Base-by-base conservation (phyloP, 2,329 filamentous ascomycete genomes). In the Colletotrichum sp. region DNA sequence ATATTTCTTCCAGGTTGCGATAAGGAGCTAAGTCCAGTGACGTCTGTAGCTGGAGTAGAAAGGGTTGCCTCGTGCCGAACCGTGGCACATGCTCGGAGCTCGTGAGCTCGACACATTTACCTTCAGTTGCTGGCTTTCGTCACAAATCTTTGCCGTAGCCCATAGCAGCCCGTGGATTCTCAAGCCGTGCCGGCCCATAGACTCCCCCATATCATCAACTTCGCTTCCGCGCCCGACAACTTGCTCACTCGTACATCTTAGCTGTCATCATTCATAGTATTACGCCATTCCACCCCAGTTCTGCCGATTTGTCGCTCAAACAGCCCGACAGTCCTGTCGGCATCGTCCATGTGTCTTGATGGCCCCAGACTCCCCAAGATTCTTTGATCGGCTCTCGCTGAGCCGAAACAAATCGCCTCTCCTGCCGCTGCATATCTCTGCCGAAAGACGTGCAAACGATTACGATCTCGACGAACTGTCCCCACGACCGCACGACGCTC, bases 381-480 rank as follows among this genome's bases (percentile, higher is more conserved):
- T 79, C 28, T 28, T 79, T 10, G 75, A 78, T 32, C 78, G 77
- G 36, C 60, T 79, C 43, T 77, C 76, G 48, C 66, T 64, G 21
- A 75, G 48, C 36, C 77, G 65, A 48, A 66, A 71, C 13, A 71
- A 66, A 43, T 76, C 80, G 3, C 80, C 81, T 7, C 76, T 80
- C 10, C 78, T 82, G 9, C 80, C 82, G 10, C 66, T 83, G 8
- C 80, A 81, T 38, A 79, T 77, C 32, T 76, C 80, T 32, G 75
- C 77, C 34, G 62, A 76, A 26, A 80, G 78, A 36, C 71, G 60
- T 5, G 78, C 81, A 13, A 82, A 79, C 77, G 84, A 85, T 66
- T 85, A 86, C 76, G 80, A 83, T 58, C 81, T 87, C n/a, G 81
- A 85, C 36, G 80, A 84, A 52, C 83, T 87, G 10, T 81, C 84